Percentiles rank a stretch among this genome's conserved stretches.
phyloP scores from a whole-genome alignment of 176 grass and related monocot genomes.

The Paspalum notatum region DNA sequence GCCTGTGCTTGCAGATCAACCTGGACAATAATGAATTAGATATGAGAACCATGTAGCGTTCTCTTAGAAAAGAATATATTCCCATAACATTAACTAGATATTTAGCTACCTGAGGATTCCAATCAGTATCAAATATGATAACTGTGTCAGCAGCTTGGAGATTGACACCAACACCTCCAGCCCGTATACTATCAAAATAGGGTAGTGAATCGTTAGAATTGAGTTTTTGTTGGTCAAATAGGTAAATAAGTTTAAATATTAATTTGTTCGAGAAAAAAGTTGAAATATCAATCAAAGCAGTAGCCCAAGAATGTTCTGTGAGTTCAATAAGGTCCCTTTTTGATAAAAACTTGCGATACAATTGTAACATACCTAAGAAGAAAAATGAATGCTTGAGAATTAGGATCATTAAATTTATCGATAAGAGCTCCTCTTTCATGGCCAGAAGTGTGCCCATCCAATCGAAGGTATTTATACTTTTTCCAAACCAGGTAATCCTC shows the following conservation, averaged over 20 bases:
- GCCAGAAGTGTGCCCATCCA: conserved; percentile 98
- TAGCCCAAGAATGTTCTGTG: neutral
- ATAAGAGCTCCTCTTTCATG: conserved; percentile 94
- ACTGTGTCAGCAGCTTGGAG: conserved; percentile 99
- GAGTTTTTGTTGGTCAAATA: conserved; percentile 29
- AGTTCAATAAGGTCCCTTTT: conserved; percentile 22
- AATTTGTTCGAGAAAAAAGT: too few species aligned
- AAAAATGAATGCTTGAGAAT: conserved; percentile 92
- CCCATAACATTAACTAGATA: conserved; percentile 30
- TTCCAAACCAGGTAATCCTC: conserved; percentile 95
- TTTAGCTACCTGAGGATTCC: conserved; percentile 95
- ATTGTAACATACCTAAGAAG: conserved; percentile 75
- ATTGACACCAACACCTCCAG: conserved; percentile 96
- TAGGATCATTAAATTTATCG: conserved; percentile 83
- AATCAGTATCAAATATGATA: conserved; percentile 99
- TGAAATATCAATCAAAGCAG: conserved; percentile 15
- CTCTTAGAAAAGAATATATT: neutral
- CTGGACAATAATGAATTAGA: conserved; percentile 47
- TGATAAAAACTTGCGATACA: conserved; percentile 2
- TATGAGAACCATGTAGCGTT: conserved; percentile 1
- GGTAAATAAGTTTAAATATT: neutral
- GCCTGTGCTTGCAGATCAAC: conserved; percentile 99
- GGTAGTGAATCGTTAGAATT: conserved; percentile 17
- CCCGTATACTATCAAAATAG: conserved; percentile 77
- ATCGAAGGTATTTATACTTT: conserved; percentile 88